Conservation (phyloP, 352 stramenopile genomes). For the Globisporangium paddicum region DNA sequence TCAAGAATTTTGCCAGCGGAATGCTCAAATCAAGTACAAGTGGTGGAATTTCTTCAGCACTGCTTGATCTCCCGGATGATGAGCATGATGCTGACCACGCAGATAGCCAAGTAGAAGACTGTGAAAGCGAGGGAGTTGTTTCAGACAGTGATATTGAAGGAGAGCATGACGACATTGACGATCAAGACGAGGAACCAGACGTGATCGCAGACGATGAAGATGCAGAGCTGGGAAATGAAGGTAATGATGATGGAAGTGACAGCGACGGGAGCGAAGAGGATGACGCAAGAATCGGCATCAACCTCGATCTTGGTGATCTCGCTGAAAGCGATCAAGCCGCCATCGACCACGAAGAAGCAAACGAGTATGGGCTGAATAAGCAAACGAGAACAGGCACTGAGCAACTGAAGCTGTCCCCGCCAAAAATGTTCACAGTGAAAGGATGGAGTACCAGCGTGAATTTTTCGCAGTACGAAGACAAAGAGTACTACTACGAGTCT, state of each 20-base stretch:
- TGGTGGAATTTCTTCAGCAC: not conserved
- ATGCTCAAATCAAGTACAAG: not conserved
- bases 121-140: not conserved
- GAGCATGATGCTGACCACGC: not conserved
- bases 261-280: conserved; percentile 25
- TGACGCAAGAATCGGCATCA: conserved; percentile 1
- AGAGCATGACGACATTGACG: not conserved
- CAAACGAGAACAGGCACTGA: not conserved
- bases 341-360: not conserved
- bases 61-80: not conserved
- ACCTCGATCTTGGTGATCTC: conserved; percentile 4
- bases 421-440: conserved; percentile 7
- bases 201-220: conserved; percentile 13
- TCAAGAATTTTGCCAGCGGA: conserved; percentile 16
- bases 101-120: not conserved
- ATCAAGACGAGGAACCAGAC: conserved; percentile 4
- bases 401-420: not conserved
- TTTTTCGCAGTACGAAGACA: conserved; percentile 9
- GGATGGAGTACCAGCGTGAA: conserved; percentile 2
- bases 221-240: conserved; percentile 16
- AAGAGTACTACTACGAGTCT: conserved; percentile 14
- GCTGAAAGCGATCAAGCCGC: not conserved
- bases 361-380: not conserved
- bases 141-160: not conserved
- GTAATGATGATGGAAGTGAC: conserved; percentile 41